Base-by-base conservation (phyloP, 2,329 filamentous ascomycete genomes). In the Fusarium guadeloupense region DNA sequence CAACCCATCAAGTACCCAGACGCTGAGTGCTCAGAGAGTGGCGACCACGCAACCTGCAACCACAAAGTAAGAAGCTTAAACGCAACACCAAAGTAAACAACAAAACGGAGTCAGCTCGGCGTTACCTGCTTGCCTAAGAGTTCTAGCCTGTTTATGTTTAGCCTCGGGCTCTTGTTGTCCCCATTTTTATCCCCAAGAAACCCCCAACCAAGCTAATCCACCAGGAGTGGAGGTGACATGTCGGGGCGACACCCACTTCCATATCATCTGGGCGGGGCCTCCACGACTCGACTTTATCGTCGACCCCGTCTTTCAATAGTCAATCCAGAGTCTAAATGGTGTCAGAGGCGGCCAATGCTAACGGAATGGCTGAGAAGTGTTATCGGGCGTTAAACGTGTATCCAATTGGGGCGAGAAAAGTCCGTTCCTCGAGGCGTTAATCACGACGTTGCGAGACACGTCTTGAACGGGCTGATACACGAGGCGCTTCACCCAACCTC, bases 281-380 rank as follows among this genome's bases (percentile, higher is more conserved):
- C 35, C 61, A 64, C 30, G 51, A 51, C 55, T 61, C 42, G 54
- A 63, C 40, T 51, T 26, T 64, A 26, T 64, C 60, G 55, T 56
- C 31, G 60, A 64, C 60, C 49, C 60, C 60, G 60, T 64, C 35
- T 61, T 49, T 46, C 21, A 33, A 56, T 49, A 51, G 50, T 48
- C 39, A 50, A 56, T 37, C 34, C 39, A 21, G 20, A 54, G 46
- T 59, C 30, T 43, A 23, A n/a, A 17, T 57, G 46, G 53, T 52
- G 57, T 62, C 33, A 41, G 48, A 61, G 54, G 44, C 54, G 41
- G 38, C 21, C 44, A 47, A 39, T 54, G 60, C 64, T 40, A 40
- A 38, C 35, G 46, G 7, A 26, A 26, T n/a, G n/a, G n/a, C n/a
- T n/a, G n/a, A n/a, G n/a, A n/a, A n/a, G n/a, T n/a, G n/a, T n/a